Evolutionary conservation across 2,329 filamentous ascomycete genomes (phyloP).

Genomic region (Paracoccidioides brasiliensis): DNA sequence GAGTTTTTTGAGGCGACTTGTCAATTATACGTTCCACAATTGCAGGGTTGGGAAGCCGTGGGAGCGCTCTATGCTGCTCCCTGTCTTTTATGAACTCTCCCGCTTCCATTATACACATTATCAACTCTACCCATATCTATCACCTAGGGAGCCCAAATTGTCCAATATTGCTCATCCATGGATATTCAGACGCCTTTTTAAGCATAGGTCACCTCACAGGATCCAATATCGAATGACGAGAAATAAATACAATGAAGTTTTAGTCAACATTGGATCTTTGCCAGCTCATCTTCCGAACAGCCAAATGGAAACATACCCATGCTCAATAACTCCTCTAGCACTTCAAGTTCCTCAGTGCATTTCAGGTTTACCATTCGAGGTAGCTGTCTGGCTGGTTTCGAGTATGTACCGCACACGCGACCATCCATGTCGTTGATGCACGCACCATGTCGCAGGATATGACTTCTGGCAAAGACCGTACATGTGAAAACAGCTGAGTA

Average conservation of each 20-base stretch:
- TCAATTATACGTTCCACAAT: no score
- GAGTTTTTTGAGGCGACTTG: no score
- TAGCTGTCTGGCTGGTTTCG: slow-evolving; percentile 7
- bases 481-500: slow-evolving; percentile 3
- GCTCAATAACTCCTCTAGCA: slow-evolving; percentile 5
- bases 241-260: slow-evolving; percentile 6
- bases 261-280: background rate
- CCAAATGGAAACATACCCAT: slow-evolving; percentile 5
- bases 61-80: no score
- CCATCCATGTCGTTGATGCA: slow-evolving; percentile 11
- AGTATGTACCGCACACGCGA: slow-evolving; percentile 5
- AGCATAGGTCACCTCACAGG: slow-evolving; percentile 7
- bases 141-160: no score
- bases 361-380: slow-evolving; percentile 5
- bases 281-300: slow-evolving; percentile 6
- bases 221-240: slow-evolving; percentile 5
- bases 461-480: slow-evolving; percentile 5
- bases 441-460: slow-evolving; percentile 9
- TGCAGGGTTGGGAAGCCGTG: no score
- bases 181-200: slow-evolving; percentile 6
- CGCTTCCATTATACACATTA: no score
- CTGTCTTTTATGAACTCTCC: no score
- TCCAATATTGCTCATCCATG: slow-evolving; percentile 4
- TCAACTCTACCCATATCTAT: no score
- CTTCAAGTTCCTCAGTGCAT: slow-evolving; percentile 8